Conservation (phyloP, 192 early-diverging fungal genomes). For the Phycomyces nitens region DNA sequence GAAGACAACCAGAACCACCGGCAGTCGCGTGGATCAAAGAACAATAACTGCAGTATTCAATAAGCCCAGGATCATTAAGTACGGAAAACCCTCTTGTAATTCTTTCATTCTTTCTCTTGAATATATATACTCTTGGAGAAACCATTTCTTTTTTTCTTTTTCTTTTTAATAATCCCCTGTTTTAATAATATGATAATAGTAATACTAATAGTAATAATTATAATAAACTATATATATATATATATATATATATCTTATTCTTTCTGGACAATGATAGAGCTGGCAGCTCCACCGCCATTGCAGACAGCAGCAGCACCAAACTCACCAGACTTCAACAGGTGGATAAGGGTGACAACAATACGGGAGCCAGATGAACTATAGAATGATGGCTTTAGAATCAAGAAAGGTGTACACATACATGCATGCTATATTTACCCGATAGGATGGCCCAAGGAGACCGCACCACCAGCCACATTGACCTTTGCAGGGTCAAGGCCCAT, state of each 20-base stretch:
- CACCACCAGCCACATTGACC: slow-evolving; percentile 80
- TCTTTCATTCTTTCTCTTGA: not conserved
- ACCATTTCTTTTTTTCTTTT: no score
- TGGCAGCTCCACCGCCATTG: slow-evolving; percentile 81
- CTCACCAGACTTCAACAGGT: slow-evolving; percentile 79
- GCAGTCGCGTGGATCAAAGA: not conserved
- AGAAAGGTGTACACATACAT: no score
- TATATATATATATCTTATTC: slow-evolving; percentile 23
- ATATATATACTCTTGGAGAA: no score
- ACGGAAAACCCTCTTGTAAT: no score
- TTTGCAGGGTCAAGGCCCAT: slow-evolving; percentile 66
- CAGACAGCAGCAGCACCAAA: slow-evolving; percentile 78
- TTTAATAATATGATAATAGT: no score
- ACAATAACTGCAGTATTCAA: not conserved
- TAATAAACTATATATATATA: not conserved
- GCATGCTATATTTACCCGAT: no score
- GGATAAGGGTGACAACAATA: slow-evolving; percentile 78
- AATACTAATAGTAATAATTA: not conserved
- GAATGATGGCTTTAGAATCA: no score
- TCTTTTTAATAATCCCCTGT: no score
- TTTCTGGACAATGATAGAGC: slow-evolving; percentile 64
- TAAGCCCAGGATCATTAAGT: no score
- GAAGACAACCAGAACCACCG: not conserved
- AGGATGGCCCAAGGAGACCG: slow-evolving; percentile 77
- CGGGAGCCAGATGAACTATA: slow-evolving; percentile 68